A percentile compares a stretch with the other conserved stretches of the same genome.
Evolutionary conservation across 805 yeast species (phyloP).

Genomic region (Candida dendrica): DNA sequence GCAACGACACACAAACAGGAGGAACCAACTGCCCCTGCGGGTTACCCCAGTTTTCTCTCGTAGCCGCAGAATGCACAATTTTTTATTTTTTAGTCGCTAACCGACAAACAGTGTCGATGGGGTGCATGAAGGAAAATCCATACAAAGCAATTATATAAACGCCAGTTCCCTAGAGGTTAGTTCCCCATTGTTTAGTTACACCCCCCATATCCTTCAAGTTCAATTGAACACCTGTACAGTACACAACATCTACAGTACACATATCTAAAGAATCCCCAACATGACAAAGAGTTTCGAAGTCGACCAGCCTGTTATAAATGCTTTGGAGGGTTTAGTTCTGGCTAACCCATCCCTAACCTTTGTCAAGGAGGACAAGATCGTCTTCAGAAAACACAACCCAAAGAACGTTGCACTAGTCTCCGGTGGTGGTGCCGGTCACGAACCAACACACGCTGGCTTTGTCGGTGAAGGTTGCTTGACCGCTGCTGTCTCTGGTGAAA

Average conservation of each 20-base stretch:
- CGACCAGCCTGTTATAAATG: constrained; percentile 27
- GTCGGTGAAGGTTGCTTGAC: constrained; percentile 79
- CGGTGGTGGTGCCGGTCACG: constrained; percentile 97
- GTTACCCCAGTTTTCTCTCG: no score
- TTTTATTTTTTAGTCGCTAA: no score
- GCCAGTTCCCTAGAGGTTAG: neutral
- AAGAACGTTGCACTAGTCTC: constrained; percentile 67
- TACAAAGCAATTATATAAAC: neutral
- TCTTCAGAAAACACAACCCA: constrained; percentile 25
- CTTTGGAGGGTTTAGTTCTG: constrained; percentile 31
- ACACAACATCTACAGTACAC: no score
- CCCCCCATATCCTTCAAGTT: no score
- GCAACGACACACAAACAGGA: no score
- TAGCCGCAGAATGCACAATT: no score
- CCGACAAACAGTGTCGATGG: no score
- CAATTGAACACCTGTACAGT: no score
- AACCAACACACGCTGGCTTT: constrained; percentile 88
- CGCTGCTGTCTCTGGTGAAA: constrained; percentile 84
- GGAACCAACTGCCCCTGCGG: no score
- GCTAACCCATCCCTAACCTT: constrained; percentile 30
- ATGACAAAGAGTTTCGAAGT: constrained; percentile 32
- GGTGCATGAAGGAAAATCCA: no score
- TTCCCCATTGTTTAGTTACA: no score
- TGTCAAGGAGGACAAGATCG: constrained; percentile 29
- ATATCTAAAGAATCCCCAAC: neutral